phyloP scores from a whole-genome alignment of 2,329 filamentous ascomycete genomes.

The Hypomyces perniciosus region DNA sequence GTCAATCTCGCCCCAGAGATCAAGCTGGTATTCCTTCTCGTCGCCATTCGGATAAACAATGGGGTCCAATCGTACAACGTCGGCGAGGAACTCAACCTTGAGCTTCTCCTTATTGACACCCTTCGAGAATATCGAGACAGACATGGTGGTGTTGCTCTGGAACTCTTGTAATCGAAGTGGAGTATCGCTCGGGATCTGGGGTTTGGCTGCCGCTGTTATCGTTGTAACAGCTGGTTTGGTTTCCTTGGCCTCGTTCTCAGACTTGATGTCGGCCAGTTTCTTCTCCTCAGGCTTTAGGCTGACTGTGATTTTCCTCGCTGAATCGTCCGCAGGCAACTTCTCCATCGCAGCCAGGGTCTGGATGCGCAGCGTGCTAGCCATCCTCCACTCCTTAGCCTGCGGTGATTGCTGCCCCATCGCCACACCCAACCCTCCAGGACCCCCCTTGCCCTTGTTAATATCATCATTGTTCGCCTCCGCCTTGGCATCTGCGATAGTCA shows the following conservation, averaged over 20 bases:
- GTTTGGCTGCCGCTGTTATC: constrained; percentile 10
- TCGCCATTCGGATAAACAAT: constrained; percentile 41
- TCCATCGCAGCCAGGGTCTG: constrained; percentile 43
- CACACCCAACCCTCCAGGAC: background rate
- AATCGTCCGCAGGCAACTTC: constrained; percentile 37
- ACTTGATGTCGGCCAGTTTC: constrained; percentile 18
- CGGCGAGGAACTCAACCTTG: constrained; percentile 28
- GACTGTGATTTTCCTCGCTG: constrained; percentile 41
- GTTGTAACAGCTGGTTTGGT: background rate
- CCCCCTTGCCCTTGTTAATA: constrained; percentile 19
- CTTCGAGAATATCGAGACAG: constrained; percentile 38
- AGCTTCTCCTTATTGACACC: constrained; percentile 36
- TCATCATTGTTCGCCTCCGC: constrained; percentile 26
- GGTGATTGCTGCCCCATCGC: background rate
- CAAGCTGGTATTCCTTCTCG: constrained; percentile 54
- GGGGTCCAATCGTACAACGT: constrained; percentile 22
- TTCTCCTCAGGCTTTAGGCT: constrained; percentile 26
- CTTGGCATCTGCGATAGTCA: constrained; percentile 27
- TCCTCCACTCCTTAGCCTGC: constrained; percentile 28
- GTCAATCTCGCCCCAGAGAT: constrained; percentile 63
- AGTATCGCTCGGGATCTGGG: constrained; percentile 18
- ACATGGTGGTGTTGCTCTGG: constrained; percentile 29
- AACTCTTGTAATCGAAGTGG: constrained; percentile 29
- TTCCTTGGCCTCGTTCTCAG: background rate
- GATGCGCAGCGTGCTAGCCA: constrained; percentile 40